These are phyloP conservation scores for Theileria orientalis DNA, from an alignment of 169 alveolate genomes.

Conservation along the genomic window DNA sequence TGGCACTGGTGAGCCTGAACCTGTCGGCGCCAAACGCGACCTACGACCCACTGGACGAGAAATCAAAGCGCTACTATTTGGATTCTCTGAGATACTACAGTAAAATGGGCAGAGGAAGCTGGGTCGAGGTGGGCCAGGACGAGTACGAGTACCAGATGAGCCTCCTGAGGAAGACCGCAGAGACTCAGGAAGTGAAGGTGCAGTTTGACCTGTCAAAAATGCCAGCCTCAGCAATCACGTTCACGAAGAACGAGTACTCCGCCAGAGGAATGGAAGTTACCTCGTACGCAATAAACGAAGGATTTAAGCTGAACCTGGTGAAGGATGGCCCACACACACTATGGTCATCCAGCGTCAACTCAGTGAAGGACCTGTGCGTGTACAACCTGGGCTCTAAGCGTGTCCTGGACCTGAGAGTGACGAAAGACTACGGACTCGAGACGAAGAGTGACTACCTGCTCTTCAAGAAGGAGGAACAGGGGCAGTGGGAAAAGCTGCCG, in stretches of 20 bases:
- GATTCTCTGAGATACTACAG: background rate
- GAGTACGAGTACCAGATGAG: background rate
- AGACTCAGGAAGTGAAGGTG: background rate
- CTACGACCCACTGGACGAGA: slow-evolving; percentile 11
- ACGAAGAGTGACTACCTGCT: background rate
- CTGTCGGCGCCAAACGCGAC: background rate
- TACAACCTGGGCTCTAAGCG: background rate
- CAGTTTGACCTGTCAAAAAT: background rate
- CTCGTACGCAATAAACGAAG: background rate
- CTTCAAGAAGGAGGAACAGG: background rate
- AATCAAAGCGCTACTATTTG: background rate
- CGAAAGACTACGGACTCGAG: background rate
- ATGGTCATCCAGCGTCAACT: background rate
- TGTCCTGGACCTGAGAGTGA: background rate
- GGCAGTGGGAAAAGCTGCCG: background rate
- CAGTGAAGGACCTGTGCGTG: background rate
- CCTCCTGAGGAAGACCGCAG: background rate
- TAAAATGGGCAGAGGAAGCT: background rate
- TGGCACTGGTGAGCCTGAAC: slow-evolving; percentile 2
- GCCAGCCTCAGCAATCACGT: background rate
- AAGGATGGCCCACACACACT: background rate
- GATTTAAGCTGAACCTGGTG: background rate
- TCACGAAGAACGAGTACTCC: background rate
- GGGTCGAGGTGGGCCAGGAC: background rate
- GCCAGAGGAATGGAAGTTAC: background rate